Conservation (phyloP, 176 grass and related monocot species). For the Ampelocalamus luodianensis region DNA sequence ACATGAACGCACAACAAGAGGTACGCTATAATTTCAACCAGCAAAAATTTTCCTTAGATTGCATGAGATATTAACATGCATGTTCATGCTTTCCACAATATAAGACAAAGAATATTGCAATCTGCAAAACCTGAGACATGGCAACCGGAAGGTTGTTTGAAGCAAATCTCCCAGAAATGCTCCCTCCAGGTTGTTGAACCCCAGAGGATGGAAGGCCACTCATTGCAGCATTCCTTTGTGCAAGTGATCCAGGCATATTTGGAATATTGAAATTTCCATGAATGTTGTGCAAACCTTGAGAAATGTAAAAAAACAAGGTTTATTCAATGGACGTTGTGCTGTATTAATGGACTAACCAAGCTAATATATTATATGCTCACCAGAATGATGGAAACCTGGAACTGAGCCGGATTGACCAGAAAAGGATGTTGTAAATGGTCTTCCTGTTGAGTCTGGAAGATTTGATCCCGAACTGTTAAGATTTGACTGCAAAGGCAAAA, state of each 20-base stretch:
- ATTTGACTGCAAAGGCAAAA: slow-evolving; percentile 79
- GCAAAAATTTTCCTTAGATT: slow-evolving; percentile 29
- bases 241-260: slow-evolving; percentile 81
- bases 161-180: slow-evolving; percentile 76
- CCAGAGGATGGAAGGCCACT: slow-evolving; percentile 70
- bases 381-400: slow-evolving; percentile 83
- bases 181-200: slow-evolving; percentile 86
- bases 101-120: slow-evolving; percentile 13
- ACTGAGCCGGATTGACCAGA: slow-evolving; percentile 74
- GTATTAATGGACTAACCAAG: slow-evolving; percentile 33
- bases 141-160: slow-evolving; percentile 86
- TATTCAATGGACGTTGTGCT: neutral
- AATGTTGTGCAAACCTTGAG: slow-evolving; percentile 89
- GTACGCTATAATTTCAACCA: slow-evolving; percentile 20
- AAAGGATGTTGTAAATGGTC: slow-evolving; percentile 74
- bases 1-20: slow-evolving; percentile 12
- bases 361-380: slow-evolving; percentile 51
- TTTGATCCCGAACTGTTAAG: slow-evolving; percentile 66
- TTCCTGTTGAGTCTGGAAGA: slow-evolving; percentile 78
- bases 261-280: slow-evolving; percentile 86
- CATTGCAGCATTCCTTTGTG: slow-evolving; percentile 78
- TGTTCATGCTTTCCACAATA: slow-evolving; percentile 12
- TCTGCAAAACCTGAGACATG: slow-evolving; percentile 77
- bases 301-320: no score
- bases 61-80: slow-evolving; percentile 10